Evolutionary conservation across 225 moss, liverwort and hornwort genomes (phyloP).

Genomic region (Straminergon stramineum): DNA sequence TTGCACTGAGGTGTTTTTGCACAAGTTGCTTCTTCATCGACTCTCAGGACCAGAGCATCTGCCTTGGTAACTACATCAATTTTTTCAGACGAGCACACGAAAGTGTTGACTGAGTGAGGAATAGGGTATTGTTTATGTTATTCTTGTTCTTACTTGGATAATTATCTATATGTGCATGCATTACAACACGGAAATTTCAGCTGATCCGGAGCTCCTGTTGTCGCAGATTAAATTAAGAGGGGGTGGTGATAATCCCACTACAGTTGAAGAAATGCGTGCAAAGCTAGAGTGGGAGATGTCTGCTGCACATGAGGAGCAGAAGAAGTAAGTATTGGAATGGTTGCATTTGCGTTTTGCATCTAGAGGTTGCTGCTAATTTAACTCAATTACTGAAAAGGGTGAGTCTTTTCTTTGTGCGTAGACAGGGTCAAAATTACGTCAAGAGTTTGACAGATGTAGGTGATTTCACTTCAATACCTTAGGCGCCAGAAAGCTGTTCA

Average conservation of each 20-base stretch:
- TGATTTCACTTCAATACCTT: background rate
- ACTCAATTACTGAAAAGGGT: background rate
- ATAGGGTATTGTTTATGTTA: background rate
- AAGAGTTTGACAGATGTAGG: background rate
- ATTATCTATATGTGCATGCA: background rate
- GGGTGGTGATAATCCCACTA: background rate
- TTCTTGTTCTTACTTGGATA: background rate
- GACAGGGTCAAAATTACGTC: background rate
- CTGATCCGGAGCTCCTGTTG: background rate
- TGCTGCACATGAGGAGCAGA: constrained; percentile 41
- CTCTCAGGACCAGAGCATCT: background rate
- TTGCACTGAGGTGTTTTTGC: constrained; percentile 3
- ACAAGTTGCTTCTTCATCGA: background rate
- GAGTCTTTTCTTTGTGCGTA: background rate
- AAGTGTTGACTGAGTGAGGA: background rate
- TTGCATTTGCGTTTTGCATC: background rate
- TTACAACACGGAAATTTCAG: background rate
- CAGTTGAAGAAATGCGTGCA: constrained; percentile 12
- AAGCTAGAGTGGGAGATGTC: constrained; percentile 40
- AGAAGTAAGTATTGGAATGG: constrained; percentile 29
- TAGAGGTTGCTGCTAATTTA: background rate
- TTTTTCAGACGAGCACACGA: background rate
- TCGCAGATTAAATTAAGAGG: background rate
- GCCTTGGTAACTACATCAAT: background rate
- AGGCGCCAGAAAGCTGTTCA: constrained; percentile 25